Conservation (phyloP, 371 early-diverging fungal species). For the Cladochytrium tenue region DNA sequence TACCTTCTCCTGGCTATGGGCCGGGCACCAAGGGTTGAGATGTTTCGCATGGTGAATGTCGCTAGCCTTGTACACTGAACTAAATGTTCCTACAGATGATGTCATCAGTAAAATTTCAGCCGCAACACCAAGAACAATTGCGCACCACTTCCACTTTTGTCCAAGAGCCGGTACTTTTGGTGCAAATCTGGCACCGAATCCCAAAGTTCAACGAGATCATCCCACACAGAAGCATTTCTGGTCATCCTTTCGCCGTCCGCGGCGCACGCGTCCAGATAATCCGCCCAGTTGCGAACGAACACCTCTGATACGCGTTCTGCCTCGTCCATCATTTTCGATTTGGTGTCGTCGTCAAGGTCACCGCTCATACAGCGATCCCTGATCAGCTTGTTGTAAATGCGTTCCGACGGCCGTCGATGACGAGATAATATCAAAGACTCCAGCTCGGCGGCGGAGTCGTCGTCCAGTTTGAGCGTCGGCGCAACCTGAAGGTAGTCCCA, state of each 20-base stretch:
- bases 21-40: constrained; percentile 54
- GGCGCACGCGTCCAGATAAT: constrained; percentile 7
- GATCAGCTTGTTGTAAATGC: too few relatives aligned
- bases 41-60: constrained; percentile 70
- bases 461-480: too few relatives aligned
- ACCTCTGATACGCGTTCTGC: neutral
- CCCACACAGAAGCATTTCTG: constrained; percentile 8
- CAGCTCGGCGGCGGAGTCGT: too few relatives aligned
- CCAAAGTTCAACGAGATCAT: constrained; percentile 41
- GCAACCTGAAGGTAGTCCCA: too few relatives aligned
- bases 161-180: constrained; percentile 58
- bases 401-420: too few relatives aligned
- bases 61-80: constrained; percentile 93
- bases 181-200: constrained; percentile 17
- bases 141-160: constrained; percentile 76
- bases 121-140: neutral
- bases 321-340: neutral
- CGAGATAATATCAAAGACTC: too few relatives aligned
- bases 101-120: neutral
- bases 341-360: too few relatives aligned
- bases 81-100: constrained; percentile 83
- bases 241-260: constrained; percentile 8
- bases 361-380: too few relatives aligned
- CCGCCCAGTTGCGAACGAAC: constrained; percentile 6
- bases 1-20: neutral